A percentile compares a stretch with the other conserved stretches of the same genome.
Evolutionary conservation across 768 basidiomycete genomes (phyloP).

Genomic region (Cantharellus anzutake): DNA sequence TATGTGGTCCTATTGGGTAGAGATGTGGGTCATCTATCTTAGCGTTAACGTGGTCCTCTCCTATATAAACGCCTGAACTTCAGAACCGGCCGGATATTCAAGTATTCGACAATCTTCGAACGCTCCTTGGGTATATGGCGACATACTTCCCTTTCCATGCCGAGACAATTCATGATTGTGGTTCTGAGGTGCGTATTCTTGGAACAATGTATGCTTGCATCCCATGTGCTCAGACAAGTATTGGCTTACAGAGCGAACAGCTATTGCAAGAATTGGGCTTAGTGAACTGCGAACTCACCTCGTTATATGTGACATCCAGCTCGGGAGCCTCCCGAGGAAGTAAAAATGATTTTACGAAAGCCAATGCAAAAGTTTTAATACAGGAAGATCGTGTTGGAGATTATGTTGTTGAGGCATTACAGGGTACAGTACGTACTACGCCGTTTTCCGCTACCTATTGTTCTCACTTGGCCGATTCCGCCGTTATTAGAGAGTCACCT

Average conservation of each 20-base stretch:
- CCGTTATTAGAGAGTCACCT: background rate
- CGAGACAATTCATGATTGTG: slow-evolving; percentile 22
- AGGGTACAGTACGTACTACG: slow-evolving; percentile 6
- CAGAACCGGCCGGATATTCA: background rate
- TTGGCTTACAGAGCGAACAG: slow-evolving; percentile 33
- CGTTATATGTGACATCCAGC: slow-evolving; percentile 26
- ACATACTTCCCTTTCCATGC: slow-evolving; percentile 68
- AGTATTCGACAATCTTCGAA: slow-evolving; percentile 30
- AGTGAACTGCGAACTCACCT: slow-evolving; percentile 57
- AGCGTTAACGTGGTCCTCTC: background rate
- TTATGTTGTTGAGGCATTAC: slow-evolving; percentile 9
- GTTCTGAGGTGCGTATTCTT: slow-evolving; percentile 33
- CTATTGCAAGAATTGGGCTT: slow-evolving; percentile 53
- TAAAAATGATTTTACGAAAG: background rate
- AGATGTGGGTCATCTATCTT: background rate
- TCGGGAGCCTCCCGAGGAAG: background rate
- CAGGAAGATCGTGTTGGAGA: slow-evolving; percentile 7
- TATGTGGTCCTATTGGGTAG: slow-evolving; percentile 28
- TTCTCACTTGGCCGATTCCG: background rate
- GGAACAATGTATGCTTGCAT: background rate
- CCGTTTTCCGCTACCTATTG: background rate
- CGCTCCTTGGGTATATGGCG: slow-evolving; percentile 51
- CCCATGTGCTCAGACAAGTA: background rate
- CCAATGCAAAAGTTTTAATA: background rate
- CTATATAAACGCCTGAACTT: background rate